Percentiles rank a stretch among this genome's conserved stretches.
phyloP scores from a whole-genome alignment of 345 rosid species.

The Erucastrum elatum region DNA sequence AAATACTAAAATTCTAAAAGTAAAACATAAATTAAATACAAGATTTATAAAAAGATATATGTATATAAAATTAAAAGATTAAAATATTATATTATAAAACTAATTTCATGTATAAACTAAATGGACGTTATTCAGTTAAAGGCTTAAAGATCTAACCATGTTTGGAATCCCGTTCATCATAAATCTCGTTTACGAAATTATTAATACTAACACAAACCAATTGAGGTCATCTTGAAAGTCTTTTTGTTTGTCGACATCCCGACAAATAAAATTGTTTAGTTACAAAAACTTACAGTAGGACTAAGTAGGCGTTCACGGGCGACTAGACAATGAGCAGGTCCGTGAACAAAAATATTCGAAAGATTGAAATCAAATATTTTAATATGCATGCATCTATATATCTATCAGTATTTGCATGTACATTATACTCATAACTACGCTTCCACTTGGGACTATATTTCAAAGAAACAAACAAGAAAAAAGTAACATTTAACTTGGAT shows the following conservation, averaged over 20 bases:
- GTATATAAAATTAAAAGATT: no score
- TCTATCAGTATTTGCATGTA: background rate
- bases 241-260: background rate
- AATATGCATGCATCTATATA: background rate
- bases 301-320: constrained; percentile 29
- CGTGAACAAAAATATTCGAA: constrained; percentile 22
- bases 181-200: background rate
- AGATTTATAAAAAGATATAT: no score
- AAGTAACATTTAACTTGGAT: constrained; percentile 4
- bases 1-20: no score
- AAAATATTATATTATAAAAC: no score
- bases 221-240: background rate
- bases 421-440: constrained; percentile 5
- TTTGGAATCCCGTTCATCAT: background rate
- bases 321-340: constrained; percentile 21
- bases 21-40: no score
- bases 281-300: background rate
- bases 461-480: constrained; percentile 18
- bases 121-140: no score
- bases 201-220: background rate
- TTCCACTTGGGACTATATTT: constrained; percentile 27
- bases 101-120: no score
- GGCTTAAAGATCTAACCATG: background rate
- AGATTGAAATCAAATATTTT: background rate
- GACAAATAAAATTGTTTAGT: constrained; percentile 9